phyloP scores from a whole-genome alignment of 768 basidiomycete genomes.

The Nevesoporus exiguus region DNA sequence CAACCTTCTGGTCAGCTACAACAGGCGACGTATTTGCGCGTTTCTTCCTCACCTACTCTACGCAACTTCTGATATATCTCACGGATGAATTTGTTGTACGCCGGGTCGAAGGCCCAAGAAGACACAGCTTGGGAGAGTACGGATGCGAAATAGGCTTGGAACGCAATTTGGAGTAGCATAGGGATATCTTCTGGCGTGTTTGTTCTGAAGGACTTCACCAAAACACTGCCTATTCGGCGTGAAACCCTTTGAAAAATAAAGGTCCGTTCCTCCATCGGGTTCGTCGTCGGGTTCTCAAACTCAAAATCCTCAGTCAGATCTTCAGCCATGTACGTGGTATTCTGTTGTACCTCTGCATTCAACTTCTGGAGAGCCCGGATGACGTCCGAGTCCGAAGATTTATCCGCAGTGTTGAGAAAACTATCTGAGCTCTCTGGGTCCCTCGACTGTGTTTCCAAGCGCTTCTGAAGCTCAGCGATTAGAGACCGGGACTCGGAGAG shows the following conservation, averaged over 20 bases:
- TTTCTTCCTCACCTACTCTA: constrained; percentile 1
- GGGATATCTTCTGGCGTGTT: constrained; percentile 3
- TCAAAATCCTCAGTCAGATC: neutral
- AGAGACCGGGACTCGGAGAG: neutral
- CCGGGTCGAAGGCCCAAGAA: constrained; percentile 8
- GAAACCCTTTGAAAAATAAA: neutral
- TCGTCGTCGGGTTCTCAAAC: neutral
- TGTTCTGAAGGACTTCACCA: constrained; percentile 3
- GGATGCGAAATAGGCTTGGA: constrained; percentile 8
- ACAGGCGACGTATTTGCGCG: neutral
- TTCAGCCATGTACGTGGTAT: constrained; percentile 10
- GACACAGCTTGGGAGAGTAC: constrained; percentile 1
- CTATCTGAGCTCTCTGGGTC: constrained; percentile 8
- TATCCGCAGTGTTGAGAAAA: constrained; percentile 7
- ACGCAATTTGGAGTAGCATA: constrained; percentile 12
- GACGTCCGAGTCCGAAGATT: constrained; percentile 13
- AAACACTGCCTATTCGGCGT: neutral
- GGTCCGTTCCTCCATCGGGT: neutral
- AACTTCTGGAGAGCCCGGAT: constrained; percentile 6
- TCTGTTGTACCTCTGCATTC: constrained; percentile 16
- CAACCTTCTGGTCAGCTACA: neutral
- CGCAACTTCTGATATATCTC: constrained; percentile 8
- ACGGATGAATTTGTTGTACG: constrained; percentile 3
- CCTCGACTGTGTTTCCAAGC: constrained; percentile 4
- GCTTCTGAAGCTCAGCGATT: constrained; percentile 4